Conservation (phyloP, 129 eudicot genomes). For the Pseudognaphalium luteoalbum region DNA sequence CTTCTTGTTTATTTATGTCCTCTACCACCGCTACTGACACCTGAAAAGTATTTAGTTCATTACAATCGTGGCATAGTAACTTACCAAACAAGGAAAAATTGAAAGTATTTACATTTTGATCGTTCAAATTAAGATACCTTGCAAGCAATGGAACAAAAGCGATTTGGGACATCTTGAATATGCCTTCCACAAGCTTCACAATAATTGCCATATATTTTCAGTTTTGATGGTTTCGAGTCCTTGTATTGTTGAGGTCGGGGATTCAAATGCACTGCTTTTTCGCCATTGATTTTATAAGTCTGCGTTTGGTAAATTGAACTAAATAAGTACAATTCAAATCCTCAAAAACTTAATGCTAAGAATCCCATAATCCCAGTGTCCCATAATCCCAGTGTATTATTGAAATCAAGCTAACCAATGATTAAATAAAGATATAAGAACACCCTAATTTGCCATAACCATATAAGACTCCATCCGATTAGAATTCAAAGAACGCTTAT, state of each 20-base stretch:
- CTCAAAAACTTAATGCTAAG: no score
- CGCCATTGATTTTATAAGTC: slow-evolving; percentile 80
- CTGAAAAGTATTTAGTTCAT: slow-evolving; percentile 23
- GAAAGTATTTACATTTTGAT: neutral
- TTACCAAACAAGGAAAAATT: neutral
- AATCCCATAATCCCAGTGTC: neutral
- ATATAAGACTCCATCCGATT: neutral
- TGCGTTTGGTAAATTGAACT: slow-evolving; percentile 11
- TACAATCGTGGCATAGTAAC: neutral
- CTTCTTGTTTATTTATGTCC: slow-evolving; percentile 25
- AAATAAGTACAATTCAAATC: neutral
- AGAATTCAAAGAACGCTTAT: no score
- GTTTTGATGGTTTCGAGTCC: slow-evolving; percentile 43
- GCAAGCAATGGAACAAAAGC: slow-evolving; percentile 80
- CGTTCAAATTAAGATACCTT: slow-evolving; percentile 44
- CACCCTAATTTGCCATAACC: neutral
- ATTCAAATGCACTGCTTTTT: slow-evolving; percentile 74
- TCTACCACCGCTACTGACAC: slow-evolving; percentile 15
- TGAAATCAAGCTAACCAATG: neutral
- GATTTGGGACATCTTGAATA: slow-evolving; percentile 67
- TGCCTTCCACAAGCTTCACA: slow-evolving; percentile 80
- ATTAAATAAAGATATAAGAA: no score
- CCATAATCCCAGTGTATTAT: neutral
- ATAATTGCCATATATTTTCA: slow-evolving; percentile 40
- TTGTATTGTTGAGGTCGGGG: slow-evolving; percentile 67